Evolutionary conservation across 1,284 basidiomycete genomes (phyloP).

Genomic region (Sphaerobolus stellatus): DNA sequence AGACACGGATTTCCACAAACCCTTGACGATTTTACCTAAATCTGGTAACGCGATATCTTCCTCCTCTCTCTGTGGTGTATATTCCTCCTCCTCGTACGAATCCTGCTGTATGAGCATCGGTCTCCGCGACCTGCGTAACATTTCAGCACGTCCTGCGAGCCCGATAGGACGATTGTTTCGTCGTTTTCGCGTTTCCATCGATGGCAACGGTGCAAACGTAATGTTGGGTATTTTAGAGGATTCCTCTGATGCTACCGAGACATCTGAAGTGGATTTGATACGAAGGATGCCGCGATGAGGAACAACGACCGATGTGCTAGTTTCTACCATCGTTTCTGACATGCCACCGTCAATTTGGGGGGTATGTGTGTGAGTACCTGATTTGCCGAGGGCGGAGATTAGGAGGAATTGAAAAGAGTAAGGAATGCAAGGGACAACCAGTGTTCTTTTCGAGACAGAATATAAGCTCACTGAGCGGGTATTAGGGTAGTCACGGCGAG

Average conservation of each 20-base stretch:
- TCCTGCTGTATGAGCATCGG: too few species aligned
- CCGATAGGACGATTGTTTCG: constrained; percentile 9
- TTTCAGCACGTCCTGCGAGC: constrained; percentile 10
- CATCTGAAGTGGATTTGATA: constrained; percentile 5
- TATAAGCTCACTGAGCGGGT: too few species aligned
- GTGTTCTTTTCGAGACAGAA: too few species aligned
- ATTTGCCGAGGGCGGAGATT: background rate
- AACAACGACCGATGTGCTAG: background rate
- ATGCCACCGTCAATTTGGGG: background rate
- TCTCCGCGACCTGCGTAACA: constrained; percentile 5
- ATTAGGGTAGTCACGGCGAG: too few species aligned
- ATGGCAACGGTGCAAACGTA: constrained; percentile 13
- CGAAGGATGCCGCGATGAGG: constrained; percentile 9
- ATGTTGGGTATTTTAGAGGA: constrained; percentile 5
- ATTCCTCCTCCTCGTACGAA: background rate
- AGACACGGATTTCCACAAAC: constrained; percentile 5
- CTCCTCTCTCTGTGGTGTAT: background rate
- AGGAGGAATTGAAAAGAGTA: too few species aligned
- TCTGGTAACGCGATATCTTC: constrained; percentile 10
- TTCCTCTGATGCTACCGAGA: background rate
- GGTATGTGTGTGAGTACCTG: background rate
- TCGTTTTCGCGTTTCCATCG: constrained; percentile 5
- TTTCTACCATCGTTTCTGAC: background rate
- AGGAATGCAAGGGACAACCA: too few species aligned
- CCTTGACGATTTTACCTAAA: constrained; percentile 12